These are phyloP conservation scores for Geotrichum cucujoidarum DNA, from an alignment of 1,139 yeast genomes.

Conservation along the genomic window DNA sequence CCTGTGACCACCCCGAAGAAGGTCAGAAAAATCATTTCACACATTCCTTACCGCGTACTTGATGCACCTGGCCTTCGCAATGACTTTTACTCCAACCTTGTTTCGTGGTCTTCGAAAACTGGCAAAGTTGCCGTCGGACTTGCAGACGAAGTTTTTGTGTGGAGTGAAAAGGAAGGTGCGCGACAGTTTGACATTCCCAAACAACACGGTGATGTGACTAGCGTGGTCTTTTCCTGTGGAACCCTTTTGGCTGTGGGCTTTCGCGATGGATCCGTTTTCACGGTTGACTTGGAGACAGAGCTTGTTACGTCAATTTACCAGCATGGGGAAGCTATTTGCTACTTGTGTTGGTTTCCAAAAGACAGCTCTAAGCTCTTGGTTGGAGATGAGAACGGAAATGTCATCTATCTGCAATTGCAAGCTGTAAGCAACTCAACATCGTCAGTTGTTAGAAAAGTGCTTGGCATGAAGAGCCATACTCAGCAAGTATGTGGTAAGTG, in stretches of 20 bases:
- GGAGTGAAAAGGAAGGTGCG: constrained; percentile 57
- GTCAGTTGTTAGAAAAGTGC: constrained; percentile 23
- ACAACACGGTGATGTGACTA: constrained; percentile 43
- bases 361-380: constrained; percentile 43
- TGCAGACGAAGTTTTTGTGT: constrained; percentile 54
- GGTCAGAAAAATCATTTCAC: constrained; percentile 10
- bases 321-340: constrained; percentile 45
- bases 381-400: constrained; percentile 69
- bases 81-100: constrained; percentile 74
- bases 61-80: constrained; percentile 75
- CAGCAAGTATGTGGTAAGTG: constrained; percentile 20
- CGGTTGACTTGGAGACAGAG: constrained; percentile 36
- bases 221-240: constrained; percentile 43
- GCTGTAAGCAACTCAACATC: constrained; percentile 11
- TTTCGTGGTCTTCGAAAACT: constrained; percentile 59
- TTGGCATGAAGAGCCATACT: constrained; percentile 26
- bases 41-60: constrained; percentile 46
- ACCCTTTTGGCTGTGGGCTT: constrained; percentile 57
- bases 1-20: neutral
- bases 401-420: constrained; percentile 39
- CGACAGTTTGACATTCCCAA: constrained; percentile 21
- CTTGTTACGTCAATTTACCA: constrained; percentile 29
- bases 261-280: constrained; percentile 45
- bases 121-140: constrained; percentile 66
- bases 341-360: constrained; percentile 58